Base-by-base conservation (phyloP, 805 yeast species). In the Starmerella bombi region DNA sequence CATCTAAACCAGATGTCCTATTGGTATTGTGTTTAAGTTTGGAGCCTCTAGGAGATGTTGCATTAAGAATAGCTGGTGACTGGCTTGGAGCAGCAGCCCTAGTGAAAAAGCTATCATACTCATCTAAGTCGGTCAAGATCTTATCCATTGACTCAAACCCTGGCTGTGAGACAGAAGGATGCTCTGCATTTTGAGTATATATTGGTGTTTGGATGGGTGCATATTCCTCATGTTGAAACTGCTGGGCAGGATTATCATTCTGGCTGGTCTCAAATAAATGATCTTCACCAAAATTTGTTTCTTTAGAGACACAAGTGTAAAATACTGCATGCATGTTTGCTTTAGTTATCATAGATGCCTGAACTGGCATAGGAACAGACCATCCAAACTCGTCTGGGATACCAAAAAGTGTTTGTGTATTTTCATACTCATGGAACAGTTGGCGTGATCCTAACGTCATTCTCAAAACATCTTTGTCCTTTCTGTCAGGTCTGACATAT, bases 241-340 rank as follows among this genome's bases (percentile, higher is more conserved):
- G 40, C 12, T 41, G 43, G 10, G n/a, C 32, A 16, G 15, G 30
- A 5, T 14, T 36, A 27, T 22, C 36, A n/a, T 9, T 25, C 7
- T 16, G 14, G 20, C 6, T n/a, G 25, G 19, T 23, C n/a, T 15
- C 34, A 7, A 20, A 16, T 2, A 21, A 33, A 12, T 32, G 23
- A 25, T 23, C 19, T 5, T 32, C 43, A 21, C 18, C 25, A 7
- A 14, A n/a, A 4, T 18, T 27, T 3, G 35, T 18, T 28, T 42
- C 14, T 43, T 49, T 28, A 35, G 68, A 65, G 1, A 72, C 70
- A 55, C 96, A 88, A 0, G 94, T 82, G 23, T 85, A 75, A 56
- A 82, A 91, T 3, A 91, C 97, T 0, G 97, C 86, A 59, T 91
- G 97, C 1, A 91, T 93, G 54, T 91, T 91, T 56, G 82, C 83